A percentile compares a stretch with the other conserved stretches of the same genome.
Conservation (phyloP, 1,284 basidiomycete species). For the Malassezia globosa region DNA sequence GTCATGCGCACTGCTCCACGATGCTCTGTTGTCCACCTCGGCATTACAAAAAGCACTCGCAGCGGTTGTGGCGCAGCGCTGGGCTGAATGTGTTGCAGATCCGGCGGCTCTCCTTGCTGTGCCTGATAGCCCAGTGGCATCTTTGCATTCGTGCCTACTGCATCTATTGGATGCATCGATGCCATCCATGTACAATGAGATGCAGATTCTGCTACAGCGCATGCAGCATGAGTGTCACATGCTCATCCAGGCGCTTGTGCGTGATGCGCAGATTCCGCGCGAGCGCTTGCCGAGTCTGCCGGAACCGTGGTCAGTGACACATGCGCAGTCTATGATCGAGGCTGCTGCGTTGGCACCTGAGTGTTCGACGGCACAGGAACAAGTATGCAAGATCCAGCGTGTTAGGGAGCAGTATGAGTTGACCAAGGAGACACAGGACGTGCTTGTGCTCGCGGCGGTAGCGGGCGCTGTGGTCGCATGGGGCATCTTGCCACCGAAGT, state of each 20-base stretch:
- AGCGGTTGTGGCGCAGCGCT: conserved; percentile 78
- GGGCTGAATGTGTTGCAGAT: conserved; percentile 54
- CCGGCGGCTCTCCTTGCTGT: conserved; percentile 21
- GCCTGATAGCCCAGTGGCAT: conserved; percentile 18
- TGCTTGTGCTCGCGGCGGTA: conserved; percentile 74
- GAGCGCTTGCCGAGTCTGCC: conserved; percentile 64
- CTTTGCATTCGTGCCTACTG: conserved; percentile 58
- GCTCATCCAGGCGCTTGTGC: conserved; percentile 66
- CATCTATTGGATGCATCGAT: conserved; percentile 61
- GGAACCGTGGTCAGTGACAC: conserved; percentile 70
- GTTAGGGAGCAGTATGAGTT: conserved; percentile 72
- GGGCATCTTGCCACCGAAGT: conserved; percentile 53
- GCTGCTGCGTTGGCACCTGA: conserved; percentile 28
- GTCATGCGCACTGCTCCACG: conserved; percentile 57
- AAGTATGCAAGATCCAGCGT: conserved; percentile 60
- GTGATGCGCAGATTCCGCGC: conserved; percentile 72
- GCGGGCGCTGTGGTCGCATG: conserved; percentile 69
- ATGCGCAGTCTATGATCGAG: conserved; percentile 63
- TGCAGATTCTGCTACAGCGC: conserved; percentile 67
- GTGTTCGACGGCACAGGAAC: conserved; percentile 64
- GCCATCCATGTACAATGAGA: conserved; percentile 78
- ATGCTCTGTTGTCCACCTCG: conserved; percentile 73
- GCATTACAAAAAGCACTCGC: conserved; percentile 82
- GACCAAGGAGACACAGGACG: conserved; percentile 74
- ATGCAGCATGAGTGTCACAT: conserved; percentile 70